A percentile compares a stretch with the other conserved stretches of the same genome.
These are phyloP conservation scores for Xylaria sp. DNA, from an alignment of 2,329 filamentous ascomycete genomes.

Conservation along the genomic window DNA sequence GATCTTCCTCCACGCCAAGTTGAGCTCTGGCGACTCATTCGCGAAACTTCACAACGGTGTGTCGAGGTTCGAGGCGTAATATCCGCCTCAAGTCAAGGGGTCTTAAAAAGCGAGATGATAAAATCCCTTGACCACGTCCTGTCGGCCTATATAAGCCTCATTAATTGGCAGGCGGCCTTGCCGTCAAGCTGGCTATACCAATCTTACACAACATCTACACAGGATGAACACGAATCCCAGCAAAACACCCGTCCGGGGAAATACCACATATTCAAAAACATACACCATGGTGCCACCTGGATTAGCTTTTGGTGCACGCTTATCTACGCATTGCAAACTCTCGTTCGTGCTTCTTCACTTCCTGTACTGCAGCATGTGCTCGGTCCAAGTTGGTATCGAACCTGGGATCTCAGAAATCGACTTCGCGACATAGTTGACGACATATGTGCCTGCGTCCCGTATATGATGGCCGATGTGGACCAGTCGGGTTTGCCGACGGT, in stretches of 20 bases:
- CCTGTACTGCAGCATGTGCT: constrained; percentile 6
- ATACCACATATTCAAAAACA: constrained; percentile 30
- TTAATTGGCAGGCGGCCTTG: constrained; percentile 14
- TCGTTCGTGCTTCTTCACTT: constrained; percentile 16
- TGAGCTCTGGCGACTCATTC: constrained; percentile 26
- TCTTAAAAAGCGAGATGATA: constrained; percentile 8
- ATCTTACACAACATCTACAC: constrained; percentile 3
- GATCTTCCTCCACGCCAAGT: background rate
- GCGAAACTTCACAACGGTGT: constrained; percentile 23
- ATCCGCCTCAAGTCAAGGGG: background rate
- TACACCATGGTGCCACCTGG: constrained; percentile 26
- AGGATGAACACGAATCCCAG: background rate
- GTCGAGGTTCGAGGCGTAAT: background rate
- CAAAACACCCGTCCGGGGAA: constrained; percentile 3
- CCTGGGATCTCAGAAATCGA: constrained; percentile 3
- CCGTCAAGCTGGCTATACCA: constrained; percentile 18
- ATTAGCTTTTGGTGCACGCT: constrained; percentile 29
- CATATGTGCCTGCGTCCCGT: constrained; percentile 31
- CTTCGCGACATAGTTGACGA: constrained; percentile 25
- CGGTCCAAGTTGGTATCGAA: background rate
- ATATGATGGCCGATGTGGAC: constrained; percentile 34
- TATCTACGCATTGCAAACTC: constrained; percentile 26
- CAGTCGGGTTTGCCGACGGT: constrained; percentile 24
- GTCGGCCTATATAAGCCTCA: constrained; percentile 16
- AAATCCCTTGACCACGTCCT: constrained; percentile 16